Percentiles rank a stretch among this genome's conserved stretches.
These are phyloP conservation scores for Penicillium coffeae DNA, from an alignment of 495 filamentous ascomycete genomes.

Conservation along the genomic window DNA sequence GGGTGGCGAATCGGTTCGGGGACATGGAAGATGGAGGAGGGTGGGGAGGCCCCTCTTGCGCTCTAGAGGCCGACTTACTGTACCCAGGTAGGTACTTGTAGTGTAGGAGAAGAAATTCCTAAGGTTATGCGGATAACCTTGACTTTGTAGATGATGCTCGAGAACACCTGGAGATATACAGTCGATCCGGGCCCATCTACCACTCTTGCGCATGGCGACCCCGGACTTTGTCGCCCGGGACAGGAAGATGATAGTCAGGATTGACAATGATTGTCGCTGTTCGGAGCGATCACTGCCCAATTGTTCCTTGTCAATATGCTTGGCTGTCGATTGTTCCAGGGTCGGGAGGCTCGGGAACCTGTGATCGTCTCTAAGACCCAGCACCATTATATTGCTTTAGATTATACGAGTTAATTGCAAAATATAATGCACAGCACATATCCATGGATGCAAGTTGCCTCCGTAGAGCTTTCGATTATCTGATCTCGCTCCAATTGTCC, in stretches of 20 bases:
- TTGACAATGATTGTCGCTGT: slow-evolving; percentile 22
- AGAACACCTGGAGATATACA: neutral
- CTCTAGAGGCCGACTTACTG: no score
- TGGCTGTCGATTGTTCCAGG: slow-evolving; percentile 19
- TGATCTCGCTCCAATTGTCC: no score
- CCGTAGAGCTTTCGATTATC: no score
- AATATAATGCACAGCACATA: no score
- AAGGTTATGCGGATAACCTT: no score
- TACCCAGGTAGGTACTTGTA: no score
- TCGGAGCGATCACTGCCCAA: slow-evolving; percentile 27
- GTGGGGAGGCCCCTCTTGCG: slow-evolving; percentile 1
- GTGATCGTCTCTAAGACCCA: neutral
- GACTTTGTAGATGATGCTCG: no score
- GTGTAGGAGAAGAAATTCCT: no score
- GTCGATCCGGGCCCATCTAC: neutral
- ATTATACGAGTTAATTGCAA: neutral
- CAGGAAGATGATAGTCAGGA: slow-evolving; percentile 22
- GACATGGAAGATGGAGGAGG: slow-evolving; percentile 2
- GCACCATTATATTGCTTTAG: neutral
- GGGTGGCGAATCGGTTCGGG: slow-evolving; percentile 3
- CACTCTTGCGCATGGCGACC: slow-evolving; percentile 13
- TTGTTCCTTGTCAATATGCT: slow-evolving; percentile 21
- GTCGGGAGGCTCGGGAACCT: slow-evolving; percentile 10
- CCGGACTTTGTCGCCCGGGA: slow-evolving; percentile 9
- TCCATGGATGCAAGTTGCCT: no score